Conservation (phyloP, 768 basidiomycete genomes). For the Amanita pallidorosea region DNA sequence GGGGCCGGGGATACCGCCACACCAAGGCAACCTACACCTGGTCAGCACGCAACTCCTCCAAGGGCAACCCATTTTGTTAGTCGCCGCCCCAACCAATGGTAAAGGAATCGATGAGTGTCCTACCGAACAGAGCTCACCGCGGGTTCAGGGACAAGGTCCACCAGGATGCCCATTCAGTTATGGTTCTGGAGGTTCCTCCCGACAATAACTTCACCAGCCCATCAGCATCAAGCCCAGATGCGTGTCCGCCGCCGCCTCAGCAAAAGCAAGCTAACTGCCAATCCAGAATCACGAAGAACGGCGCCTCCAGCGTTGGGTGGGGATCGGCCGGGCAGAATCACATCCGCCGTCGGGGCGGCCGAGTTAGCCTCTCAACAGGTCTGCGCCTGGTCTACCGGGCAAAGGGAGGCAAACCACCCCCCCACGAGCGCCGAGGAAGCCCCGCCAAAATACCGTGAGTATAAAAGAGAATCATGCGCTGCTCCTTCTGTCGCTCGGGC, state of each 20-base stretch:
- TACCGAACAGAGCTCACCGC: conserved; percentile 5
- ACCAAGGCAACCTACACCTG: conserved; percentile 31
- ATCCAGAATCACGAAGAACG: conserved; percentile 1
- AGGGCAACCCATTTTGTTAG: conserved; percentile 28
- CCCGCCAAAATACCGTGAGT: conserved; percentile 23
- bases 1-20: conserved; percentile 8
- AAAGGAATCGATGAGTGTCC: conserved; percentile 18
- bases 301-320: conserved; percentile 6
- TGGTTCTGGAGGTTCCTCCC: conserved; percentile 7
- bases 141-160: conserved; percentile 11
- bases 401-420: background rate
- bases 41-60: conserved; percentile 39
- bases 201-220: background rate
- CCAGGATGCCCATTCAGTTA: conserved; percentile 22
- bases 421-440: conserved; percentile 13
- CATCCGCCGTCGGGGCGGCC: background rate
- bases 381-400: conserved; percentile 3
- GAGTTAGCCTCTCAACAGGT: conserved; percentile 5
- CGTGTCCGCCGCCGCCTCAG: conserved; percentile 14
- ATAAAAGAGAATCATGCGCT: background rate
- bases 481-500: no score
- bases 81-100: conserved; percentile 30
- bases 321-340: conserved; percentile 8
- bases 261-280: no score
- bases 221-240: no score